phyloP scores from a whole-genome alignment of 2,329 filamentous ascomycete genomes.

The Xylariaceae sp. region DNA sequence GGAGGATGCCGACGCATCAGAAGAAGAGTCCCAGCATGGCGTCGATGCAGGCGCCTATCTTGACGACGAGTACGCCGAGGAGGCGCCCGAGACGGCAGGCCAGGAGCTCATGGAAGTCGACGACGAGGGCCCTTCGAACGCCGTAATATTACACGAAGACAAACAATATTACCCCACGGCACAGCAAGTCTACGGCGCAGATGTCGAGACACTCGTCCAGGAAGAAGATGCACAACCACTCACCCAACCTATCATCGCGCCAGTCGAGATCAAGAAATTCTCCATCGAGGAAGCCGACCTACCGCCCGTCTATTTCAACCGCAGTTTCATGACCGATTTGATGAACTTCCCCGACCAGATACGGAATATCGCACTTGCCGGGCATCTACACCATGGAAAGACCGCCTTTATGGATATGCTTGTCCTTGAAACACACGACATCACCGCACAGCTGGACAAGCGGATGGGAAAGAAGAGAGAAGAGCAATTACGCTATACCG shows the following conservation, averaged over 20 bases:
- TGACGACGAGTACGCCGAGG: conserved; percentile 72
- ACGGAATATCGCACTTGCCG: conserved; percentile 85
- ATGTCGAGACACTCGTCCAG: conserved; percentile 92
- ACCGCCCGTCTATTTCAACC: conserved; percentile 80
- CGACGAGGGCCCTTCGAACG: conserved; percentile 85
- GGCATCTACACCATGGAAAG: conserved; percentile 95
- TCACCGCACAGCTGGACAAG: conserved; percentile 72
- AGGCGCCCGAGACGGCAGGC: conserved; percentile 59
- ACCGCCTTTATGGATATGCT: conserved; percentile 98
- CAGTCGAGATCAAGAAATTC: conserved; percentile 93
- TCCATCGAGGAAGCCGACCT: conserved; percentile 87
- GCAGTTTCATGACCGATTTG: conserved; percentile 89
- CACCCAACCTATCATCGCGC: conserved; percentile 87
- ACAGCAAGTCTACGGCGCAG: conserved; percentile 87
- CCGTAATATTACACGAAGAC: conserved; percentile 96
- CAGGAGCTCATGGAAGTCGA: conserved; percentile 94
- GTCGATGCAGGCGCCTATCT: conserved; percentile 72
- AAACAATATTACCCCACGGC: conserved; percentile 99
- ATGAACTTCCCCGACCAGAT: conserved; percentile 96
- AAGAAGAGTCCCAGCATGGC: conserved; percentile 77
- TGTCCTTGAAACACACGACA: conserved; percentile 89
- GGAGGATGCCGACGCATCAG: conserved; percentile 77
- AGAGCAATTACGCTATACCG: conserved; percentile 91
- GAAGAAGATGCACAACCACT: conserved; percentile 96
- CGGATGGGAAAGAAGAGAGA: conserved; percentile 77